Conservation (phyloP, 768 basidiomycete genomes). For the Phallus indusiatus region DNA sequence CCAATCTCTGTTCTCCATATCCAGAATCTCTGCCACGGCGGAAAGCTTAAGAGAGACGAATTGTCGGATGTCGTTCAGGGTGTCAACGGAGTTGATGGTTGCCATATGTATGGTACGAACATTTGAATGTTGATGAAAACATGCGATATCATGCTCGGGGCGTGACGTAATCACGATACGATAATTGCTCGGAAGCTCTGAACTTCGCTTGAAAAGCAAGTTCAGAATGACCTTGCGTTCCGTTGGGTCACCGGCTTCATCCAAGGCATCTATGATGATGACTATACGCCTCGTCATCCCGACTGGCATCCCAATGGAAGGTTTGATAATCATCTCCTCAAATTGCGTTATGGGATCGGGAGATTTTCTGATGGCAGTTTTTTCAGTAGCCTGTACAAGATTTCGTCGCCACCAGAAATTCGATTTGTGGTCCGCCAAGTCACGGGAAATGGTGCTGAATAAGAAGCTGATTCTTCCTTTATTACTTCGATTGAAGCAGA, state of each 20-base stretch:
- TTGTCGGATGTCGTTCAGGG: not conserved
- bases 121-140: not conserved
- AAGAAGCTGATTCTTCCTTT: no score
- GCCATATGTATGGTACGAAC: not conserved
- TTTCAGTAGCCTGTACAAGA: not conserved
- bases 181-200: not conserved
- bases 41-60: not conserved
- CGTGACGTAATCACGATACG: not conserved
- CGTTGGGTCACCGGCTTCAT: no score
- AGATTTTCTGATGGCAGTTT: not conserved
- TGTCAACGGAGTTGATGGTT: not conserved
- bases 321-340: not conserved
- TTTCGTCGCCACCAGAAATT: no score
- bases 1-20: not conserved
- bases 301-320: not conserved
- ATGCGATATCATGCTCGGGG: not conserved
- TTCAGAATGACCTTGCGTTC: no score
- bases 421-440: conserved; percentile 5
- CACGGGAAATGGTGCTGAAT: conserved; percentile 11
- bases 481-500: no score
- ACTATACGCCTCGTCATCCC: conserved; percentile 20
- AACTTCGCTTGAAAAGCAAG: conserved; percentile 6
- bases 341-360: not conserved
- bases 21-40: not conserved
- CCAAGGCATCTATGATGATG: conserved; percentile 27